Conservation (phyloP, 2,329 filamentous ascomycete genomes). For the Diaporthe sp. region DNA sequence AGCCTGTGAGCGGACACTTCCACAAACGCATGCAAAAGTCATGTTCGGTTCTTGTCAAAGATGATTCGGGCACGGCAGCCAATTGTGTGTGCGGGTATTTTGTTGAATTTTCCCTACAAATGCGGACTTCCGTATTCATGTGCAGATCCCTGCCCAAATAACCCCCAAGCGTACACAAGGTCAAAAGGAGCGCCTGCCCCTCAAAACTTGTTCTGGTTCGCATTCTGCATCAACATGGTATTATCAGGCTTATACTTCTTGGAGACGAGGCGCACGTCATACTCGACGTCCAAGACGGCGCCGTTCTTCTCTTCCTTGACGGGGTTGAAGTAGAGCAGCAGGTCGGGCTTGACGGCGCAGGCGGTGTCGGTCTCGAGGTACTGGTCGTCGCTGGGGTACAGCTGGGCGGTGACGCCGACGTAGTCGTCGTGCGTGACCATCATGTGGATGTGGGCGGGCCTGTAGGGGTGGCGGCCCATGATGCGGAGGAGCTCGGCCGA, state of each 20-base stretch:
- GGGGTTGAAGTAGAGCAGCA: conserved; percentile 56
- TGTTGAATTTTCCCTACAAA: neutral
- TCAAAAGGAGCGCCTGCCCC: neutral
- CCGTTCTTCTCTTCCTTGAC: conserved; percentile 47
- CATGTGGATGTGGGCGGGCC: conserved; percentile 42
- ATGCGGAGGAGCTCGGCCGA: conserved; percentile 38
- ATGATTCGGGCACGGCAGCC: neutral
- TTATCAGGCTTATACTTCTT: conserved; percentile 42
- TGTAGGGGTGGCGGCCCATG: conserved; percentile 40
- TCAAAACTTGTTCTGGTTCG: conserved; percentile 30
- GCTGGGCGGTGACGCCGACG: conserved; percentile 74
- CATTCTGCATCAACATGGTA: conserved; percentile 31
- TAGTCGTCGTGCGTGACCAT: conserved; percentile 60
- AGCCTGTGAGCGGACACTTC: too few relatives aligned
- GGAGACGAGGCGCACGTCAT: conserved; percentile 41
- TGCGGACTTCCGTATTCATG: neutral
- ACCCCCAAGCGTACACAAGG: neutral
- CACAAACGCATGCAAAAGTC: neutral
- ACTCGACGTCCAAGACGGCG: conserved; percentile 45
- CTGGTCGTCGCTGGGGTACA: conserved; percentile 69
- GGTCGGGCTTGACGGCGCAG: conserved; percentile 50
- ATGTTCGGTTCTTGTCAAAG: too few relatives aligned
- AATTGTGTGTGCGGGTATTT: neutral
- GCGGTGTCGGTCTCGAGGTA: conserved; percentile 58
- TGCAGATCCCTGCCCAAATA: neutral